Conservation (phyloP, 2,329 filamentous ascomycete genomes). For the Pseudogymnoascus pannorum region DNA sequence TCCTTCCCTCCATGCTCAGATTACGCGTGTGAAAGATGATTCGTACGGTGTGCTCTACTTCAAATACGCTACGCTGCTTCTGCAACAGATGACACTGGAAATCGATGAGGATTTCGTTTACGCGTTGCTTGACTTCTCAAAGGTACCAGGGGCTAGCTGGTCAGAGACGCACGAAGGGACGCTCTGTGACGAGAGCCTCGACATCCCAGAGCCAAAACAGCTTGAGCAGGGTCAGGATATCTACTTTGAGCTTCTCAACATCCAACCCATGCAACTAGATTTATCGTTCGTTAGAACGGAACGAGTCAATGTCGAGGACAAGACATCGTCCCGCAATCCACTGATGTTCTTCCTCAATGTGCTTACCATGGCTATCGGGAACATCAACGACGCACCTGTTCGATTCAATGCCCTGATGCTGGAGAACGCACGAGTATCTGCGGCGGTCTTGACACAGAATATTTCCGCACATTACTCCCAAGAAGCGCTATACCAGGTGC, state of each 20-base stretch:
- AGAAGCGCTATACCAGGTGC: constrained; percentile 89
- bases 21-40: constrained; percentile 94
- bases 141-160: constrained; percentile 86
- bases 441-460: constrained; percentile 74
- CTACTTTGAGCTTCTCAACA: constrained; percentile 94
- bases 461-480: constrained; percentile 94
- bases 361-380: constrained; percentile 98
- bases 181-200: constrained; percentile 81
- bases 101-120: constrained; percentile 98
- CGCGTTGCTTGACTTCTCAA: constrained; percentile 87
- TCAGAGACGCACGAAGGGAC: constrained; percentile 67
- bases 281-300: constrained; percentile 96
- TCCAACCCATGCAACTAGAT: constrained; percentile 97
- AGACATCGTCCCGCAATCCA: constrained; percentile 81
- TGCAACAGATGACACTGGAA: constrained; percentile 97
- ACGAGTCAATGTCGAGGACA: constrained; percentile 91
- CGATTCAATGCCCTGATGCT: constrained; percentile 88
- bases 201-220: constrained; percentile 85
- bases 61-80: constrained; percentile 88
- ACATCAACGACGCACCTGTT: constrained; percentile 95
- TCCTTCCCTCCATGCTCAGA: constrained; percentile 84
- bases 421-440: constrained; percentile 89
- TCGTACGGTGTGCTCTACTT: constrained; percentile 97
- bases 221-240: constrained; percentile 85
- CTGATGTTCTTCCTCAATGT: constrained; percentile 99